These are phyloP conservation scores for Scorias spongiosa DNA, from an alignment of 2,329 filamentous ascomycete species.

Conservation along the genomic window DNA sequence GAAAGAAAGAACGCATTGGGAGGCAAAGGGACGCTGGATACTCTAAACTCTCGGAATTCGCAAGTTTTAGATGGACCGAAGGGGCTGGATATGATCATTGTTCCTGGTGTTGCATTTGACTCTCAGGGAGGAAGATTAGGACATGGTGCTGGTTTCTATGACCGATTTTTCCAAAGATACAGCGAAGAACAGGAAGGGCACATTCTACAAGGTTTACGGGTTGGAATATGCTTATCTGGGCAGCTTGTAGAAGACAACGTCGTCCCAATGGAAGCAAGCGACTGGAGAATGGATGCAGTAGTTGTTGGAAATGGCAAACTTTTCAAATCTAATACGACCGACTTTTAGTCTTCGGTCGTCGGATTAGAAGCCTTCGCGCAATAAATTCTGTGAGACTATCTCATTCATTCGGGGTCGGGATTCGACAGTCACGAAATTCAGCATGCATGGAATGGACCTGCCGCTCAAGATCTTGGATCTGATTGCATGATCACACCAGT, in stretches of 20 bases:
- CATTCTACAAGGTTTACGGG: constrained; percentile 44
- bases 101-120: constrained; percentile 92
- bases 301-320: constrained; percentile 17
- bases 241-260: constrained; percentile 57
- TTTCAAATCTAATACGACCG: background rate
- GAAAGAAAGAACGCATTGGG: constrained; percentile 60
- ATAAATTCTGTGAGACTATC: too few relatives aligned
- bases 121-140: constrained; percentile 59
- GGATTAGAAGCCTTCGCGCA: too few relatives aligned
- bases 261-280: constrained; percentile 60
- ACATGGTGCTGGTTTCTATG: constrained; percentile 95
- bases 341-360: background rate
- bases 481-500: too few relatives aligned
- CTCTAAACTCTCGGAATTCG: constrained; percentile 16
- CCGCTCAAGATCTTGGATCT: too few relatives aligned
- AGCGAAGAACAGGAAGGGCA: constrained; percentile 26
- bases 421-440: too few relatives aligned
- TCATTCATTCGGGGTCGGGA: too few relatives aligned
- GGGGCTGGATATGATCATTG: constrained; percentile 68
- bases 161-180: constrained; percentile 77
- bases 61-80: constrained; percentile 7
- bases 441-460: too few relatives aligned
- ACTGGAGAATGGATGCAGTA: constrained; percentile 61
- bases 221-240: constrained; percentile 72
- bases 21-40: constrained; percentile 32